A percentile compares a stretch with the other conserved stretches of the same genome.
Conservation (phyloP, 179 eudicot species). For the Heliamphora pulchella region DNA sequence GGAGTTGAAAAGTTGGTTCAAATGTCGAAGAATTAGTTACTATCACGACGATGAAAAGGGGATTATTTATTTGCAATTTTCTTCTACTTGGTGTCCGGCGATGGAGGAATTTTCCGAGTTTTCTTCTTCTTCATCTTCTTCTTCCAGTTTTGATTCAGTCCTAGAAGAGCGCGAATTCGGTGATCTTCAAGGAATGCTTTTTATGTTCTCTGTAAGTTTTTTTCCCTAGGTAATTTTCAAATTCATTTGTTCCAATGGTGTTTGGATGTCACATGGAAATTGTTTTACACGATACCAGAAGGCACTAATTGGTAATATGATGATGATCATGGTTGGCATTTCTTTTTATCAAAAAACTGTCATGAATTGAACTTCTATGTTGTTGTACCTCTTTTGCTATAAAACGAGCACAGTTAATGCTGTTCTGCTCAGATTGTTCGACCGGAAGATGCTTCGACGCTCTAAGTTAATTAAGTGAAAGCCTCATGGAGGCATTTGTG, state of each 20-base stretch:
- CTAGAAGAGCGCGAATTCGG: constrained; percentile 51
- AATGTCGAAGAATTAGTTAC: constrained; percentile 44
- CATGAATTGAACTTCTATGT: no score
- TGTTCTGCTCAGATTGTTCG: no score
- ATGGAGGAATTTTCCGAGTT: constrained; percentile 15
- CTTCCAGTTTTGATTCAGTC: constrained; percentile 27
- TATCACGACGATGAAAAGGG: constrained; percentile 49
- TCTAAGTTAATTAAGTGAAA: no score
- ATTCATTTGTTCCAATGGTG: background rate
- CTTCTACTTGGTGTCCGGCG: constrained; percentile 36
- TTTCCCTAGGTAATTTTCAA: background rate
- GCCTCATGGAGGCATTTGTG: no score
- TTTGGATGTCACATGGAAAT: no score
- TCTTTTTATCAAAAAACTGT: no score
- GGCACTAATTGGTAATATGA: no score
- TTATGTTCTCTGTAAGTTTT: constrained; percentile 79
- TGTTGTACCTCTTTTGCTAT: no score
- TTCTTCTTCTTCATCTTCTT: constrained; percentile 10
- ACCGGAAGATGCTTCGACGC: no score
- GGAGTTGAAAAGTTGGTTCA: constrained; percentile 39
- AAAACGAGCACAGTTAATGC: no score
- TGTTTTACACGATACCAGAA: no score
- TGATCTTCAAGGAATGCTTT: constrained; percentile 82
- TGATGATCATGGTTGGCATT: no score
- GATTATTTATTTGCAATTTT: constrained; percentile 57